Percentiles rank a stretch among this genome's conserved stretches.
Conservation (phyloP, 805 yeast species). For the Cyberlindnera meyerae region DNA sequence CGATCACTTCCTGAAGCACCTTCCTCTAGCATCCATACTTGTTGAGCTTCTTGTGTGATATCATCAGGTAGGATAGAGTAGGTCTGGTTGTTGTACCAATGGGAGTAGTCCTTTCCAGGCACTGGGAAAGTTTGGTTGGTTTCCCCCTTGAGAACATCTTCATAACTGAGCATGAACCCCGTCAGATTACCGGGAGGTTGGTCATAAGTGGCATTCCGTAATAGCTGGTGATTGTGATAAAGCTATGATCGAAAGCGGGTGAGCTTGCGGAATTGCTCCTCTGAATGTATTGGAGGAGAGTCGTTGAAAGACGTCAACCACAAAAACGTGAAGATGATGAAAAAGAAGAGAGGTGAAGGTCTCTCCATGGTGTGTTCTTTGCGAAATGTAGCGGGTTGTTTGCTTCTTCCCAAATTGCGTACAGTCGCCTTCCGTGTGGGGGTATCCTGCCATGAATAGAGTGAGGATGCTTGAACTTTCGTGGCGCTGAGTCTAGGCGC, state of each 20-base stretch:
- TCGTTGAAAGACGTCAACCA: slow-evolving; percentile 35
- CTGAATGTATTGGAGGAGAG: slow-evolving; percentile 28
- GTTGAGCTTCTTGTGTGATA: slow-evolving; percentile 42
- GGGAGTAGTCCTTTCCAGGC: slow-evolving; percentile 37
- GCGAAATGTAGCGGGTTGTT: too few species aligned
- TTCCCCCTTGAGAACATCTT: slow-evolving; percentile 45
- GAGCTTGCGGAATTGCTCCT: slow-evolving; percentile 34
- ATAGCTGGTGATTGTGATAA: slow-evolving; percentile 28
- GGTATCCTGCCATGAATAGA: too few species aligned
- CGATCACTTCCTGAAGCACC: slow-evolving; percentile 6
- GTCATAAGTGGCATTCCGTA: slow-evolving; percentile 39
- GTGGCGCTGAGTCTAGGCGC: too few species aligned
- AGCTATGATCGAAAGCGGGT: slow-evolving; percentile 34
- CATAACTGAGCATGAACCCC: slow-evolving; percentile 64
- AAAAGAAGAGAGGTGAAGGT: slow-evolving; percentile 18
- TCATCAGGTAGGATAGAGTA: slow-evolving; percentile 57
- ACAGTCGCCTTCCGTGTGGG: too few species aligned
- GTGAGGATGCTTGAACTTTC: too few species aligned
- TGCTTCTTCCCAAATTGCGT: too few species aligned
- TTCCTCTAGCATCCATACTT: slow-evolving; percentile 46
- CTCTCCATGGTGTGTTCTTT: too few species aligned
- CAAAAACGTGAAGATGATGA: slow-evolving; percentile 28
- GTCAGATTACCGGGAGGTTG: slow-evolving; percentile 67
- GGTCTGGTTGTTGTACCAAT: slow-evolving; percentile 45
- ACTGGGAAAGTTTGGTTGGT: slow-evolving; percentile 55